Conservation (phyloP, 768 basidiomycete genomes). For the Rhizopogon salebrosus region DNA sequence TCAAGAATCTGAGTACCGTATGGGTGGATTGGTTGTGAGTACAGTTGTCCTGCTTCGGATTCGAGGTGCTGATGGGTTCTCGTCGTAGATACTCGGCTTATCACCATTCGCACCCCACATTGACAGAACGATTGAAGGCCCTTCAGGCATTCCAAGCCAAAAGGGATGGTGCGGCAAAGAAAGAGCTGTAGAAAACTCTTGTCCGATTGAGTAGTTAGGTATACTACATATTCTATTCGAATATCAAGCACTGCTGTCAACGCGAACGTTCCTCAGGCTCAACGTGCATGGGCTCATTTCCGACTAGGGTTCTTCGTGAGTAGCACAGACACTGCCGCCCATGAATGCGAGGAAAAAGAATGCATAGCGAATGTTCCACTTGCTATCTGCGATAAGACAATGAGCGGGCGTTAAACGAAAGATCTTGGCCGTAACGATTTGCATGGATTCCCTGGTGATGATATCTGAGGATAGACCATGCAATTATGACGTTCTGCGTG, state of each 20-base stretch:
- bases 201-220: not conserved
- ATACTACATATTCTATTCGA: no score
- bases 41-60: not conserved
- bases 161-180: slow-evolving; percentile 23
- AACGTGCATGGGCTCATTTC: no score
- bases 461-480: no score
- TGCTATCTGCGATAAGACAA: slow-evolving; percentile 86
- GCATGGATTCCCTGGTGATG: no score
- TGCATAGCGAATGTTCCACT: slow-evolving; percentile 87
- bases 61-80: not conserved
- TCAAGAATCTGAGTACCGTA: slow-evolving; percentile 88
- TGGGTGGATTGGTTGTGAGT: slow-evolving; percentile 90
- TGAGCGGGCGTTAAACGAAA: slow-evolving; percentile 85
- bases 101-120: slow-evolving; percentile 93
- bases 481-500: no score
- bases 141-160: slow-evolving; percentile 63
- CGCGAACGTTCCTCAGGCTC: no score
- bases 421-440: slow-evolving; percentile 83
- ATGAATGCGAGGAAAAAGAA: slow-evolving; percentile 85
- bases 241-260: no score
- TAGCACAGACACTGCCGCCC: slow-evolving; percentile 75
- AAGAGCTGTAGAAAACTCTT: slow-evolving; percentile 14
- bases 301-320: no score
- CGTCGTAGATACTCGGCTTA: slow-evolving; percentile 81
- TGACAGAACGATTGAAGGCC: slow-evolving; percentile 83